Evolutionary conservation across 23 red algal species (phyloP), one percentile per base, ranked within the genome.

Genomic region (Cyanidium caldarium): DNA sequence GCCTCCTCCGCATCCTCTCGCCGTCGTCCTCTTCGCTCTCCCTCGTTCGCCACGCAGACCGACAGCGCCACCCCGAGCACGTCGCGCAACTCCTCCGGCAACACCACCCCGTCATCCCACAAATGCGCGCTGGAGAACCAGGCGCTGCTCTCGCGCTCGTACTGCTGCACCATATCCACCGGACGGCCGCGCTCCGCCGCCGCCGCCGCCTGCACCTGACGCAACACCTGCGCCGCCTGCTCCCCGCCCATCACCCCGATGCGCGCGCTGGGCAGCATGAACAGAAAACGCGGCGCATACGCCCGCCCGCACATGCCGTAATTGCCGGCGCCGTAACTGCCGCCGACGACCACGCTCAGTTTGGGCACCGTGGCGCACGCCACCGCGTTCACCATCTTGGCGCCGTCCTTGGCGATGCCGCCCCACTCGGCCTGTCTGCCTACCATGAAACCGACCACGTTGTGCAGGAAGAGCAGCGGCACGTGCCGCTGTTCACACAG

Each of bases 381-480:
- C 20, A 77, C 72, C 12, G 80, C 80, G 35, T 80, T 77, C n/a
- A 85, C 72, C 80, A 78, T 78, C 67, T 85, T 85, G 7, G 80
- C 80, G 19, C 72, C 80, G 42, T 77, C 38, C 42, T 72, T 70
- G 19, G 73, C 73, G 51, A 85, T 85, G 16, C 80, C 80, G 38
- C 57, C 65, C 37, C 75, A 37, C 39, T 85, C 80, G 33, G 65
- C 65, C 34, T 46, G 37, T 33, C 36, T 42, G 2, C 80, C 80
- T 1, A 78, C 43, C 72, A 85, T 77, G 66, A 85, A 85, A 35
- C 80, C 80, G 35, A 44, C 38, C 30, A 85, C 44, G 66, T 85
- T 78, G 2, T 77, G 72, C 31, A 85, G 61, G 37, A 78, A 77
- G 3, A 85, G 10, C 3, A 85, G 70, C 26, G 80, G 80, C 2